Conservation (phyloP, 495 filamentous ascomycete genomes). For the Talaromyces borbonicus region DNA sequence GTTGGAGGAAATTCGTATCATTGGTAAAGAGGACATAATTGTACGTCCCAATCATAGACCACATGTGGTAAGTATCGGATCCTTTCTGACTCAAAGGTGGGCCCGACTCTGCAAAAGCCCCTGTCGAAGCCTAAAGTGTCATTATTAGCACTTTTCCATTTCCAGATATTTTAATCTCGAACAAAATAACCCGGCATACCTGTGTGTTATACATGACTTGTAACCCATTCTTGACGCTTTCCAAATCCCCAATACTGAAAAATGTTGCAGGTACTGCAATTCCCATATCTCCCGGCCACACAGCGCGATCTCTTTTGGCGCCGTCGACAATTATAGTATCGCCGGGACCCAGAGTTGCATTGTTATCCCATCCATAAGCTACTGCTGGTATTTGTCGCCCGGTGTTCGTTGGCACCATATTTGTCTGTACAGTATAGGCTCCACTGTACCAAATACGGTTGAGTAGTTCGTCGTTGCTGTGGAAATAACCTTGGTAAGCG, state of each 20-base stretch:
- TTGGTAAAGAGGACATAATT: slow-evolving; percentile 52
- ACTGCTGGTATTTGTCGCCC: slow-evolving; percentile 44
- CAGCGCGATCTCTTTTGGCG: slow-evolving; percentile 49
- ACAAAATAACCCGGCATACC: slow-evolving; percentile 15
- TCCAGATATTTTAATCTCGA: no score
- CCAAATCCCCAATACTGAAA: slow-evolving; percentile 49
- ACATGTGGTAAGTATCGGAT: slow-evolving; percentile 57
- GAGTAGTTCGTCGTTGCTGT: slow-evolving; percentile 47
- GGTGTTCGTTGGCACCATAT: slow-evolving; percentile 43
- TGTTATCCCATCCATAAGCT: slow-evolving; percentile 43
- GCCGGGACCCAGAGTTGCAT: slow-evolving; percentile 44
- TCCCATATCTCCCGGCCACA: slow-evolving; percentile 55
- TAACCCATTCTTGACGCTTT: slow-evolving; percentile 51
- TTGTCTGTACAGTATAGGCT: slow-evolving; percentile 53
- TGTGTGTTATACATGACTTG: slow-evolving; percentile 52
- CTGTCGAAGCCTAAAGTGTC: slow-evolving; percentile 20
- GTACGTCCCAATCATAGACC: slow-evolving; percentile 52
- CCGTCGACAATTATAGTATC: slow-evolving; percentile 46
- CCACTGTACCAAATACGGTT: slow-evolving; percentile 59
- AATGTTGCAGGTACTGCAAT: slow-evolving; percentile 47
- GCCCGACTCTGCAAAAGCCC: slow-evolving; percentile 48
- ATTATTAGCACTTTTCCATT: background rate
- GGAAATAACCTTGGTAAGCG: slow-evolving; percentile 56
- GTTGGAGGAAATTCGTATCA: slow-evolving; percentile 38
- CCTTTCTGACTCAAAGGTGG: slow-evolving; percentile 45